phyloP scores from a whole-genome alignment of 108 stramenopile genomes.

The Cylindrotheca closterium region DNA sequence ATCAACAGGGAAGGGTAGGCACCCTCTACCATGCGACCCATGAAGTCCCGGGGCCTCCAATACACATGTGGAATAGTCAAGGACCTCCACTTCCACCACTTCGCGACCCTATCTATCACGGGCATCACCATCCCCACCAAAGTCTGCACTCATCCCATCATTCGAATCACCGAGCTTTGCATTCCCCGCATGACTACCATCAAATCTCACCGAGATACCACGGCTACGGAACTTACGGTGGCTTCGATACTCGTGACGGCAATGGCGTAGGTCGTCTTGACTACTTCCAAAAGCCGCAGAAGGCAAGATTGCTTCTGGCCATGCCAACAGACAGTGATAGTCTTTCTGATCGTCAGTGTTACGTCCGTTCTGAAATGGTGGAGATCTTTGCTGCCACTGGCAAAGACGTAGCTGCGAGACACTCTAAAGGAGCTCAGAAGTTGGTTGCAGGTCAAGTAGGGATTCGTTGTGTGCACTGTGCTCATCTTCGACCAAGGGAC shows the following conservation, averaged over 20 bases:
- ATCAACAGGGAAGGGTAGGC: constrained; percentile 27
- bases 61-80: constrained; percentile 30
- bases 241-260: constrained; percentile 14
- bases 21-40: constrained; percentile 39
- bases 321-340: constrained; percentile 70
- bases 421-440: constrained; percentile 85
- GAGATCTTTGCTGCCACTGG: constrained; percentile 80
- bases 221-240: constrained; percentile 19
- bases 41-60: constrained; percentile 38
- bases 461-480: constrained; percentile 81
- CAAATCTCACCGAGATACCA: constrained; percentile 24
- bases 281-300: constrained; percentile 21
- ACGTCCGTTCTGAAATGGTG: constrained; percentile 81
- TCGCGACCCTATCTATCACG: constrained; percentile 20
- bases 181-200: constrained; percentile 23
- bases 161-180: constrained; percentile 15
- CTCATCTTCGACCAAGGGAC: constrained; percentile 70
- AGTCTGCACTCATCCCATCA: constrained; percentile 15
- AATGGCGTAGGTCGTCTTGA: constrained; percentile 8
- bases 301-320: constrained; percentile 55
- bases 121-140: constrained; percentile 21
- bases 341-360: constrained; percentile 84
- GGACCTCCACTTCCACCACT: constrained; percentile 50
- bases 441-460: constrained; percentile 79
- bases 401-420: constrained; percentile 76